A percentile compares a stretch with the other conserved stretches of the same genome.
phyloP scores from a whole-genome alignment of 2,329 filamentous ascomycete genomes.

The Trichoderma sp. region DNA sequence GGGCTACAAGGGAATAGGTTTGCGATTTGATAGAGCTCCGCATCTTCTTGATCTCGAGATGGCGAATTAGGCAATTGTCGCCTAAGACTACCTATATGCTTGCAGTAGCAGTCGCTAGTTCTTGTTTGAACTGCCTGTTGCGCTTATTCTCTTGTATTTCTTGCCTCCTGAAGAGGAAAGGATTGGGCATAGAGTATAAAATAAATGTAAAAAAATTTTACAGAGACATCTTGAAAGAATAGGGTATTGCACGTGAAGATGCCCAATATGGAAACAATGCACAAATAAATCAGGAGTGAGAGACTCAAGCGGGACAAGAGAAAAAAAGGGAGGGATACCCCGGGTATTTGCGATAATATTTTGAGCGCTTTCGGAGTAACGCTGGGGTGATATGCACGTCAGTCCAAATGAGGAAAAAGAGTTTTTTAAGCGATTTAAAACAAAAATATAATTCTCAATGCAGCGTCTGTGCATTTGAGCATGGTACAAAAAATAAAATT shows the following conservation, averaged over 20 bases:
- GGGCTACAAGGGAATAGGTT: background rate
- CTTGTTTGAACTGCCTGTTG: background rate
- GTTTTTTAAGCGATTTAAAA: background rate
- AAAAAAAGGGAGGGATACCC: background rate
- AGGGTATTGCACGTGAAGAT: background rate
- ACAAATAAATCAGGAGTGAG: background rate
- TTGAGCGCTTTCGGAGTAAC: background rate
- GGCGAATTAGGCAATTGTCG: background rate
- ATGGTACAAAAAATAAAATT: background rate
- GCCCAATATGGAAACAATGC: background rate
- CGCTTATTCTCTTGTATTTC: too few relatives aligned
- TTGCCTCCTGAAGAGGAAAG: too few relatives aligned
- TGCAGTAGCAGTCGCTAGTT: too few relatives aligned
- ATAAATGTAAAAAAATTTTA: background rate
- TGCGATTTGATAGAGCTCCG: background rate
- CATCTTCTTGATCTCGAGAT: background rate
- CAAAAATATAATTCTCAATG: too few relatives aligned
- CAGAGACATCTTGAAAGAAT: background rate
- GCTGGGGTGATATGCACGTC: background rate
- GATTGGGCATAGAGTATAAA: too few relatives aligned
- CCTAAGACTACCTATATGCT: background rate
- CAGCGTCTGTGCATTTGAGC: background rate
- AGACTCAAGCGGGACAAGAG: too few relatives aligned
- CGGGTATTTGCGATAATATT: background rate
- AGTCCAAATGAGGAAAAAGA: background rate